A percentile compares a stretch with the other conserved stretches of the same genome.
These are phyloP conservation scores for Parmelia sp. DNA, from an alignment of 495 filamentous ascomycete genomes.

Conservation along the genomic window DNA sequence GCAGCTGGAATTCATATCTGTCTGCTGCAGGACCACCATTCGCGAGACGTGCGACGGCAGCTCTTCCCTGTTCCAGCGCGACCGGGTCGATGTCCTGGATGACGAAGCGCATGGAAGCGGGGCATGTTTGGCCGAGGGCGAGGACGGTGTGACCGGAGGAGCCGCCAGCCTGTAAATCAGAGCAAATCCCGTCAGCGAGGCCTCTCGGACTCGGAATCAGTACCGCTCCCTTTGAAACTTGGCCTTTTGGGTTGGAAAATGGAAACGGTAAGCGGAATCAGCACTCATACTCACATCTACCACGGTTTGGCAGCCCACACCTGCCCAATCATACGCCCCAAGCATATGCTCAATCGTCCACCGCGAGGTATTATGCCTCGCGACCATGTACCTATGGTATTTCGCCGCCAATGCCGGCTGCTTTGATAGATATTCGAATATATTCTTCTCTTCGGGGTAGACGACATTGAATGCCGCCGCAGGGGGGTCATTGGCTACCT, in stretches of 20 bases:
- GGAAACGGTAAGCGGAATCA: constrained; percentile 1
- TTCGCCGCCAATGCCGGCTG: constrained; percentile 11
- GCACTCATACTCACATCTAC: constrained; percentile 25
- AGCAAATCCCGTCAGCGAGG: constrained; percentile 6
- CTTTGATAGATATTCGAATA: constrained; percentile 25
- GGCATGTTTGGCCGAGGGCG: constrained; percentile 32
- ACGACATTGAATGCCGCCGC: constrained; percentile 32
- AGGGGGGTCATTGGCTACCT: constrained; percentile 20
- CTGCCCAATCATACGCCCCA: constrained; percentile 19
- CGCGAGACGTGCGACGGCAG: constrained; percentile 20
- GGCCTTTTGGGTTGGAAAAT: constrained; percentile 1
- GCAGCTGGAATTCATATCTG: constrained; percentile 36
- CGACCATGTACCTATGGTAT: constrained; percentile 27
- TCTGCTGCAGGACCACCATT: constrained; percentile 28
- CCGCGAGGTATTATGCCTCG: constrained; percentile 22
- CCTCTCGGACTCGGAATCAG: constrained; percentile 1
- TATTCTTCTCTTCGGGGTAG: constrained; percentile 28
- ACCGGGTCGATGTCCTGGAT: constrained; percentile 34
- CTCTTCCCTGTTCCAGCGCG: constrained; percentile 27
- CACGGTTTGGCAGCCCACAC: constrained; percentile 18
- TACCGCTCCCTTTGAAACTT: constrained; percentile 1
- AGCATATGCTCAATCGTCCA: constrained; percentile 28
- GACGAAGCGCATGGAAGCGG: constrained; percentile 30
- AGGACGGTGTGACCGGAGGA: constrained; percentile 37
- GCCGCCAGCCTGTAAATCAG: constrained; percentile 35